A percentile compares a stretch with the other conserved stretches of the same genome.
Conservation (phyloP, 257 asterid species). For the Ajuga chamaepitys region DNA sequence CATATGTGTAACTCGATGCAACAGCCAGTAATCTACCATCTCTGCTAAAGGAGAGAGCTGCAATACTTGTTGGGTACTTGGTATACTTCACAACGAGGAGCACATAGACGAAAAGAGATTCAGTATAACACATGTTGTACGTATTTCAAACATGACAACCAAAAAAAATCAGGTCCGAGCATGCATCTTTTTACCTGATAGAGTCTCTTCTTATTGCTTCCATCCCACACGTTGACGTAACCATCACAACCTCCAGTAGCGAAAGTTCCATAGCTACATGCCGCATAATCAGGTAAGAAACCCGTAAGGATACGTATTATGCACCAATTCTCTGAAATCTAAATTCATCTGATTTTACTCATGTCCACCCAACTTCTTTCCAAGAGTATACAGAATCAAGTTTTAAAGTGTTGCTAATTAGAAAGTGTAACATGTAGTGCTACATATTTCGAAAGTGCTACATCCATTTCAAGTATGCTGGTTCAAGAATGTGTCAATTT, state of each 20-base stretch:
- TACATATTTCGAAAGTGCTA: too few relatives aligned
- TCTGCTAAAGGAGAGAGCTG: slow-evolving; percentile 86
- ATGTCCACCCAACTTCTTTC: not conserved
- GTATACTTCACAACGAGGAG: slow-evolving; percentile 45
- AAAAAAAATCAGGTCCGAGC: not conserved
- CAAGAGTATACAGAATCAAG: not conserved
- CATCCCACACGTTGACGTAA: slow-evolving; percentile 94
- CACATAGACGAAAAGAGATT: not conserved
- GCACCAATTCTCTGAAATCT: not conserved
- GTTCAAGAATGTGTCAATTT: too few relatives aligned
- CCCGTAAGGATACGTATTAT: too few relatives aligned
- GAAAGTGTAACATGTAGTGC: too few relatives aligned
- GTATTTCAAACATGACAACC: not conserved
- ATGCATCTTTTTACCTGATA: slow-evolving; percentile 74
- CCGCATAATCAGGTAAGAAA: slow-evolving; percentile 1
- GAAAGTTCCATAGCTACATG: slow-evolving; percentile 74
- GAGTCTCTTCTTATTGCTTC: slow-evolving; percentile 88
- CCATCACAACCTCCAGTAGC: slow-evolving; percentile 98
- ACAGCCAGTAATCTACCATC: slow-evolving; percentile 83
- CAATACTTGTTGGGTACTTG: slow-evolving; percentile 77
- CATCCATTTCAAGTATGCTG: not conserved
- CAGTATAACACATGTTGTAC: not conserved
- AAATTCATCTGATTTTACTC: not conserved
- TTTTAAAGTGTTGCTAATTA: too few relatives aligned
- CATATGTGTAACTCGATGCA: slow-evolving; percentile 90